Percentiles rank a stretch among this genome's conserved stretches.
Evolutionary conservation across 352 stramenopile genomes (phyloP).

Genomic region (Plasmopara muralis): DNA sequence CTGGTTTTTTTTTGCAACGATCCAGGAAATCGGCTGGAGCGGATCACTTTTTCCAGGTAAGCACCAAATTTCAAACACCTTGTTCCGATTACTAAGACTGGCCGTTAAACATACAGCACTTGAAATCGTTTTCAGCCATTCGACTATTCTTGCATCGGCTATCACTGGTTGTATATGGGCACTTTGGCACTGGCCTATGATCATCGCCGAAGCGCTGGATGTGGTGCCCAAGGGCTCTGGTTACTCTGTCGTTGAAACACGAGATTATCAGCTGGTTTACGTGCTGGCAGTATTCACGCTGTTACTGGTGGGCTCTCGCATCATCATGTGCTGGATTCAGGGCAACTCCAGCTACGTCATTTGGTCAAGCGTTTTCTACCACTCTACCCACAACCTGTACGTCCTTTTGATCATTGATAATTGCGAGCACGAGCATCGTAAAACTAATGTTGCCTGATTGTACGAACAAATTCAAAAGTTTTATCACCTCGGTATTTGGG

Average conservation of each 20-base stretch:
- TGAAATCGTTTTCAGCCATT: constrained; percentile 85
- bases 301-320: constrained; percentile 71
- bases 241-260: constrained; percentile 72
- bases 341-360: constrained; percentile 85
- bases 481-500: constrained; percentile 84
- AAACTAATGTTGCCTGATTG: not conserved
- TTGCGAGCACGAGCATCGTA: too few species aligned
- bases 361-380: constrained; percentile 84
- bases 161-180: constrained; percentile 81
- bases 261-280: constrained; percentile 72
- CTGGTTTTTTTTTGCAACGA: constrained; percentile 75
- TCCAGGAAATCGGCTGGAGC: constrained; percentile 85
- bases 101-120: constrained; percentile 32
- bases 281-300: constrained; percentile 75
- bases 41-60: constrained; percentile 81
- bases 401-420: constrained; percentile 6
- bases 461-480: constrained; percentile 28
- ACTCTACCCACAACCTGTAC: constrained; percentile 84
- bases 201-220: constrained; percentile 78
- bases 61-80: not conserved
- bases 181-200: constrained; percentile 84
- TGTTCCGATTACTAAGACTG: not conserved
- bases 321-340: constrained; percentile 90
- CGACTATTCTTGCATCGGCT: constrained; percentile 78
- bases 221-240: constrained; percentile 65